A percentile compares a stretch with the other conserved stretches of the same genome.
Conservation (phyloP, 2,329 filamentous ascomycete genomes). For the Colletotrichum horii region DNA sequence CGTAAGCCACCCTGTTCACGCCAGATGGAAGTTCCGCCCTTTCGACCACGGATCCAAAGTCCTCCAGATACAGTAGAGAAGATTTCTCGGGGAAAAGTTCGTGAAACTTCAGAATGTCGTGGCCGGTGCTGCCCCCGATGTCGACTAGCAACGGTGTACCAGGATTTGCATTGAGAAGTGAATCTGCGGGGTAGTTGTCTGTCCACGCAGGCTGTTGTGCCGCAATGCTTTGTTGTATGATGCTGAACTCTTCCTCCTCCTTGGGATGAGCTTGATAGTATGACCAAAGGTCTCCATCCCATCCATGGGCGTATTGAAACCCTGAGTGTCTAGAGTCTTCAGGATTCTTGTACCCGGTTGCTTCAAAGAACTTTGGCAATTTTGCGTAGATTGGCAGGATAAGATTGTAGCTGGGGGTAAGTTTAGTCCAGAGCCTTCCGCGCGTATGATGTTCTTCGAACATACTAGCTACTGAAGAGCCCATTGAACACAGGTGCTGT, state of each 20-base stretch:
- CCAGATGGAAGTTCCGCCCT: not conserved
- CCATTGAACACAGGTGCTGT: not conserved
- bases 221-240: not conserved
- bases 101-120: not conserved
- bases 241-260: not conserved
- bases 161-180: not conserved
- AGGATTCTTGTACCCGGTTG: not conserved
- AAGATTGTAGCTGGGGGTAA: not conserved
- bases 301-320: not conserved
- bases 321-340: not conserved
- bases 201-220: not conserved
- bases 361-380: not conserved
- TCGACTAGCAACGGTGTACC: not conserved
- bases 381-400: not conserved
- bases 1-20: constrained; percentile 27
- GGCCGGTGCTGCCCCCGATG: not conserved
- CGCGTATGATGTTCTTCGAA: fast-evolving
- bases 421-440: fast-evolving
- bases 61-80: not conserved
- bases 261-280: not conserved
- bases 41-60: not conserved
- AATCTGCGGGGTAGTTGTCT: not conserved
- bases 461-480: not conserved
- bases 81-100: not conserved
- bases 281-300: not conserved